Evolutionary conservation across 2,329 filamentous ascomycete species (phyloP).

Genomic region (Thielaviopsis ethacetica): DNA sequence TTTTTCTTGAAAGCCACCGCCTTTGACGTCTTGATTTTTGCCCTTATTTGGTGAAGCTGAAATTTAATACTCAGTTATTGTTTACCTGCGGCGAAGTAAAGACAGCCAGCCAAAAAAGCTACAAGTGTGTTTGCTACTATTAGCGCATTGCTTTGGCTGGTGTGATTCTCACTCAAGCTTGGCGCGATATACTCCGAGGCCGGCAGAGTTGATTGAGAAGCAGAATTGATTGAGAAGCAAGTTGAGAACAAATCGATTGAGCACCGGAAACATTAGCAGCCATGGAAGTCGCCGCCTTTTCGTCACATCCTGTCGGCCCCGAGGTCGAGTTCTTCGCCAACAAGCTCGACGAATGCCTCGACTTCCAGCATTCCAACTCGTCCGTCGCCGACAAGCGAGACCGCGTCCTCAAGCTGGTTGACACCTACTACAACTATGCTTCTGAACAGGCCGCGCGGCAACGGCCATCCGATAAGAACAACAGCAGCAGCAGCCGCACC

Average conservation of each 20-base stretch:
- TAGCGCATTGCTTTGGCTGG: background rate
- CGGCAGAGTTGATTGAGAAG: too few species aligned
- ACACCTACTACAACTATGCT: conserved; percentile 45
- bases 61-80: background rate
- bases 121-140: background rate
- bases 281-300: conserved; percentile 10
- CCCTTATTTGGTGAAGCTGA: background rate
- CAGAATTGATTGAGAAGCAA: background rate
- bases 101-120: background rate
- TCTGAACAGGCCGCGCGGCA: conserved; percentile 22
- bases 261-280: background rate
- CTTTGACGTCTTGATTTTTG: background rate
- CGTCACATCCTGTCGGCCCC: conserved; percentile 36
- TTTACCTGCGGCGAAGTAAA: too few species aligned
- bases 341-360: conserved; percentile 59
- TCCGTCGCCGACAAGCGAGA: conserved; percentile 37
- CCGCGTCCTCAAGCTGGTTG: conserved; percentile 51
- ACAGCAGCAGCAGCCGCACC: background rate
- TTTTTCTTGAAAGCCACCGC: background rate
- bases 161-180: background rate
- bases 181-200: background rate
- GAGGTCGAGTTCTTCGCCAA: conserved; percentile 82
- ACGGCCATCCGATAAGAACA: background rate
- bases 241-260: background rate
- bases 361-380: conserved; percentile 18